A percentile compares a stretch with the other conserved stretches of the same genome.
Conservation (phyloP, 306 rosid species). For the Myrica gale region DNA sequence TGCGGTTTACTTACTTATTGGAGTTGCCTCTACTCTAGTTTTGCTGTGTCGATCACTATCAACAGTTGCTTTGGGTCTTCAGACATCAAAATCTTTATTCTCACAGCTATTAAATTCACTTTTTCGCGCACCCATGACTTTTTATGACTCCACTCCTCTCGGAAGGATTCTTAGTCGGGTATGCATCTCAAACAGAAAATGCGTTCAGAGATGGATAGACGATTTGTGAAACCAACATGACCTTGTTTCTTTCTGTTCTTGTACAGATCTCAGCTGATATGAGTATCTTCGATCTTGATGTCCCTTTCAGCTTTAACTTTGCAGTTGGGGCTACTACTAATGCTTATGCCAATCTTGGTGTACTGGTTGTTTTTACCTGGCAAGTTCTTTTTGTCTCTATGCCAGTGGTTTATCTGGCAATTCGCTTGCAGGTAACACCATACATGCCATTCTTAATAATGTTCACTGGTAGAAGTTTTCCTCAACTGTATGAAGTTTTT, state of each 20-base stretch:
- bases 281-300: slow-evolving; percentile 76
- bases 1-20: slow-evolving; percentile 64
- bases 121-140: slow-evolving; percentile 85
- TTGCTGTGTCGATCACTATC: slow-evolving; percentile 53
- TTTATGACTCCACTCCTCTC: slow-evolving; percentile 92
- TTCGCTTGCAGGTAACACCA: slow-evolving; percentile 65
- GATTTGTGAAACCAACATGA: slow-evolving; percentile 6
- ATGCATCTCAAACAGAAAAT: slow-evolving; percentile 25
- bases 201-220: not conserved
- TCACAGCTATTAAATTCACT: slow-evolving; percentile 67
- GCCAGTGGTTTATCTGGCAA: slow-evolving; percentile 61
- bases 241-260: slow-evolving; percentile 18
- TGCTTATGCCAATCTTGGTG: slow-evolving; percentile 62
- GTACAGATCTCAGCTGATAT: slow-evolving; percentile 79
- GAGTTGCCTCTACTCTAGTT: slow-evolving; percentile 45
- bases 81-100: slow-evolving; percentile 72
- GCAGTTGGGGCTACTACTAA: slow-evolving; percentile 60
- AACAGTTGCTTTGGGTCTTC: slow-evolving; percentile 56
- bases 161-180: slow-evolving; percentile 95
- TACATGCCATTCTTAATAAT: not conserved
- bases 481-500: not conserved
- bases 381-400: slow-evolving; percentile 83
- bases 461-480: no score
- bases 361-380: slow-evolving; percentile 82
- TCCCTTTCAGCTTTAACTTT: slow-evolving; percentile 50